A percentile compares a stretch with the other conserved stretches of the same genome.
Evolutionary conservation across 23 red algal genomes (phyloP).

Genomic region (Agarophyton chilense): DNA sequence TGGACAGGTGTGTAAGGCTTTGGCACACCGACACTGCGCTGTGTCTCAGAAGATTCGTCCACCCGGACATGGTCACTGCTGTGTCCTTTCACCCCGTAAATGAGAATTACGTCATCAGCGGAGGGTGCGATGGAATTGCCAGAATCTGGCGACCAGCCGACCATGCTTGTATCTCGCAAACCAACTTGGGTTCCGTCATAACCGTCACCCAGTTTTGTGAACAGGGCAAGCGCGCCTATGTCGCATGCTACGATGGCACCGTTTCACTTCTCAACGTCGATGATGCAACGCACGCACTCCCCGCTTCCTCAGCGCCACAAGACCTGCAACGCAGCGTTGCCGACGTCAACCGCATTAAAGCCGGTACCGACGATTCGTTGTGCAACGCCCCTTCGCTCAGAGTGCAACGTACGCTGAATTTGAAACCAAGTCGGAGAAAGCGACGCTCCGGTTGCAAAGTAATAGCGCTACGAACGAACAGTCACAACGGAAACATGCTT

Average conservation of each 20-base stretch:
- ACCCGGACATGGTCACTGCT: conserved; percentile 87
- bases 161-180: conserved; percentile 48
- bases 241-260: conserved; percentile 77
- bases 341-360: neutral
- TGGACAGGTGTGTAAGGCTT: conserved; percentile 87
- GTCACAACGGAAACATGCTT: neutral
- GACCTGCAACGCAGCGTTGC: neutral
- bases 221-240: conserved; percentile 19
- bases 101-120: conserved; percentile 79
- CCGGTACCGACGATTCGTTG: neutral
- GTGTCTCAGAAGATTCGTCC: conserved; percentile 88
- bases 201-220: conserved; percentile 70
- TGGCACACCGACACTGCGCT: conserved; percentile 79
- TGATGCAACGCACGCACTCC: neutral
- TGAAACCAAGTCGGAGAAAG: neutral
- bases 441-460: conserved; percentile 3
- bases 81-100: conserved; percentile 79
- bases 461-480: neutral
- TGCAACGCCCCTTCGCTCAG: neutral
- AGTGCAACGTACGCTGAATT: neutral
- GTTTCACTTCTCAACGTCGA: conserved; percentile 42
- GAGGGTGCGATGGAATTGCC: conserved; percentile 70
- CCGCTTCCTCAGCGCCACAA: neutral
- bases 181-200: conserved; percentile 59
- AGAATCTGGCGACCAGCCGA: conserved; percentile 70